A percentile compares a stretch with the other conserved stretches of the same genome.
phyloP scores from a whole-genome alignment of 257 asterid species.

The Fraxinus anomala region DNA sequence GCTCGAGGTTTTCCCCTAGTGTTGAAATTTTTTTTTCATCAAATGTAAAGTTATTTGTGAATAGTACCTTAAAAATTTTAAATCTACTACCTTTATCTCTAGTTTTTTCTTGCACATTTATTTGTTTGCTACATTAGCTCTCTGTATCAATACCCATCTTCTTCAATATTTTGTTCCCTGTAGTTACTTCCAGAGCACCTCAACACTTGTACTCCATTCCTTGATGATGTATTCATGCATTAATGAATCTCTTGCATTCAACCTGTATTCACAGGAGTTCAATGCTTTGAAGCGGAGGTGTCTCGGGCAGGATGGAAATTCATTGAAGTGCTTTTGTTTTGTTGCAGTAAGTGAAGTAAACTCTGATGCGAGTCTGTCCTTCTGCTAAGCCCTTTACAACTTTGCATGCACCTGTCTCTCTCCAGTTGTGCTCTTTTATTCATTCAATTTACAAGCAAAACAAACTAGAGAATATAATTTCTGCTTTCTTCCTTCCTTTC shows the following conservation, averaged over 20 bases:
- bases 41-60: slow-evolving; percentile 14
- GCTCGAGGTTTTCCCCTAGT: not conserved
- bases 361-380: slow-evolving; percentile 5
- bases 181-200: slow-evolving; percentile 8
- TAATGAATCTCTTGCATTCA: slow-evolving; percentile 25
- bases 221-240: slow-evolving; percentile 20
- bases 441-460: slow-evolving; percentile 2
- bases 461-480: not conserved
- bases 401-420: slow-evolving; percentile 13
- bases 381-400: slow-evolving; percentile 12
- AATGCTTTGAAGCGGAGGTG: slow-evolving; percentile 86
- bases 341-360: slow-evolving; percentile 64
- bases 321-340: slow-evolving; percentile 81
- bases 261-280: slow-evolving; percentile 66
- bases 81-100: slow-evolving; percentile 16
- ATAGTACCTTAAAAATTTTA: slow-evolving; percentile 12
- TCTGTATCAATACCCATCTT: not conserved
- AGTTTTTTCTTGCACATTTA: slow-evolving; percentile 16
- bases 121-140: not conserved
- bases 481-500: not conserved
- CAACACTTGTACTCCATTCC: not conserved
- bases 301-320: slow-evolving; percentile 72
- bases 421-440: slow-evolving; percentile 12
- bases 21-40: not conserved
- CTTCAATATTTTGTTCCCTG: slow-evolving; percentile 18